phyloP scores from a whole-genome alignment of 2,329 filamentous ascomycete genomes.

The Fusarium pseudoanthophilum region DNA sequence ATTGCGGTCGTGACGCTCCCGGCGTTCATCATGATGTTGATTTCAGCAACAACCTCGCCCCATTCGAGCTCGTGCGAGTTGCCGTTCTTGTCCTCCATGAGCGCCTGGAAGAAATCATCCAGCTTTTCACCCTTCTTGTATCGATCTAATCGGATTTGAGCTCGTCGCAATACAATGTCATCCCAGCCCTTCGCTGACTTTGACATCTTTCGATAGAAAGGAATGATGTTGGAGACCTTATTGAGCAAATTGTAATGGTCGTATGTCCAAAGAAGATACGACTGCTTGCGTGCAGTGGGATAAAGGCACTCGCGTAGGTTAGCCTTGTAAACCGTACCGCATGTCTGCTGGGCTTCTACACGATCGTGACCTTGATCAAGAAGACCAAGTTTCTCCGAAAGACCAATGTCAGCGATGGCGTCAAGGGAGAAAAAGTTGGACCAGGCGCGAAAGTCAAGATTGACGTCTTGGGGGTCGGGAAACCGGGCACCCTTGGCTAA shows the following conservation, averaged over 20 bases:
- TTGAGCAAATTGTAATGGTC: conserved; percentile 60
- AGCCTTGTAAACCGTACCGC: conserved; percentile 58
- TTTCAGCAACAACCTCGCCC: conserved; percentile 69
- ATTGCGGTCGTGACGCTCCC: conserved; percentile 62
- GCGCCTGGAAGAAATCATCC: conserved; percentile 66
- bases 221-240: conserved; percentile 60
- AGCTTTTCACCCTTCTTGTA: conserved; percentile 60
- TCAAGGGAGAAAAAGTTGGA: conserved; percentile 67
- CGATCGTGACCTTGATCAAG: conserved; percentile 60
- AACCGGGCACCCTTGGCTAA: conserved; percentile 41
- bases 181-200: conserved; percentile 52
- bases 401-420: conserved; percentile 66
- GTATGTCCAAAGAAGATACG: conserved; percentile 62
- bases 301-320: conserved; percentile 62
- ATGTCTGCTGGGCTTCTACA: conserved; percentile 54
- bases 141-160: conserved; percentile 43
- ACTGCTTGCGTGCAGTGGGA: conserved; percentile 60
- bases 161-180: conserved; percentile 52
- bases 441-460: conserved; percentile 60
- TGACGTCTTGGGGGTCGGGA: conserved; percentile 53
- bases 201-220: conserved; percentile 47
- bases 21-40: conserved; percentile 63
- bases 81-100: conserved; percentile 62
- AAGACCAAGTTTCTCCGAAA: conserved; percentile 61
- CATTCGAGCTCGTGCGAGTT: conserved; percentile 57